Evolutionary conservation across 2,329 filamentous ascomycete genomes (phyloP), one percentile per base, ranked within the genome.

Genomic region (Talaromyces sp.): DNA sequence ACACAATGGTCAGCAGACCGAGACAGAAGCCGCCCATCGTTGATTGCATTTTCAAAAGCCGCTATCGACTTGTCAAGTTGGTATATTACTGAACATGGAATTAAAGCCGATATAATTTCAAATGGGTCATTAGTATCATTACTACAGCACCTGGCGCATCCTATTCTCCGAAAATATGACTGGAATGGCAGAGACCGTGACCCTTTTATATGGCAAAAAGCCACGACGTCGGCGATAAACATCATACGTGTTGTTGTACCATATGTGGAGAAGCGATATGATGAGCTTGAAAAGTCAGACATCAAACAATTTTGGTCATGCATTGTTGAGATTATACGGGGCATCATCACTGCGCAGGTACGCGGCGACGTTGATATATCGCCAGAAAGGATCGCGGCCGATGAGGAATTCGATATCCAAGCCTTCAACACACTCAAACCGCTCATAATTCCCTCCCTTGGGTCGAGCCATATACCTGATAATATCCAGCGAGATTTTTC

Each of bases 11-110:
- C 61, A 59, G 69, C 63, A 25, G 74, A 63, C 60, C 76, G 65
- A 60, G 73, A 72, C 66, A 72, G 68, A 57, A 74, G 78, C 57
- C 86, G 86, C 61, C 89, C 91, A 7, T 96, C 92, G 0, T 98
- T 92, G 71, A 87, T 99, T 60, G 93, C 95, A 36, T 85, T 98
- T 70, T 92, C 93, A 1, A 96, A 95, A 73, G 85, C 85, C 22
- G 87, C 89, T 62, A 95, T 96, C 83, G 78, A 82, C 2, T 84
- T 92, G 53, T 75, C 96, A 25, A 71, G 69, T 55, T 77, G 75
- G 74, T 78, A 78, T 61, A 67, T 78, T 53, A 62, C 68, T 7
- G 73, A 75, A 1, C 68, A 75, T 58, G 76, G 75, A 1, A 75
- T 78, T 58, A 85, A 90, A 27, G 70, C 78, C n/a, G 85, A 89